Base-by-base conservation (phyloP, 192 early-diverging fungal genomes). In the Entrophospora sp. region DNA sequence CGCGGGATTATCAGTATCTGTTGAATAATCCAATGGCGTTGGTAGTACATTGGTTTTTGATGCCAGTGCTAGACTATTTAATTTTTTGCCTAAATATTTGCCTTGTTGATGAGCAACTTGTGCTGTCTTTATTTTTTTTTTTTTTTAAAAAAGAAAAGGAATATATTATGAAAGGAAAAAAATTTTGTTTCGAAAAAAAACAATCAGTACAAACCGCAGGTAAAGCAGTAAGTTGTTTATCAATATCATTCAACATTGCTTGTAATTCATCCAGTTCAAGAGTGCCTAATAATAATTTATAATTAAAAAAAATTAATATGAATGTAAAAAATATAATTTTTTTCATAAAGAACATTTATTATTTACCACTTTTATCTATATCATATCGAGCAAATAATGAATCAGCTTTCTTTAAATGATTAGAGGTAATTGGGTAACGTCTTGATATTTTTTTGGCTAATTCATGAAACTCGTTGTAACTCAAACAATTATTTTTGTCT, bases 41-140 rank as follows among this genome's bases (percentile, higher is more conserved):
- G 62, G 46, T 12, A 36, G 2, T 9, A 38, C 36, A 9, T 48
- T 51, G 32, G 62, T 51, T 37, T 27, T 40, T 2, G 14, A 7
- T 6, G 48, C 62, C 13, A 25, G 28, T n/a, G 70, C 69, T 32
- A 81, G 48, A 12, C 32, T 35, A 57, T 79, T 81, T 9, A 82
- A 61, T 30, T 75, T 70, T 10, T 67, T 65, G 25, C 75, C 80
- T 6, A 83, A 61, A 61, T 76, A 79, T 31, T 64, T 70, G 14
- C 81, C 81, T 65, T 84, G 81, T 46, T 83, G 81, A 48, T 71
- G 71, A 2, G 82, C 81, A 10, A 83, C 81, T 65, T 82, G 81
- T 7, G 81, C 82, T 20, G 81, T 84, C 82, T 82, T n/a, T n/a
- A n/a, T n/a, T n/a, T n/a, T n/a, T n/a, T n/a, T n/a, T n/a, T n/a